phyloP scores from a whole-genome alignment of 2,329 filamentous ascomycete species.

The Ophiostoma himal-ulmi region DNA sequence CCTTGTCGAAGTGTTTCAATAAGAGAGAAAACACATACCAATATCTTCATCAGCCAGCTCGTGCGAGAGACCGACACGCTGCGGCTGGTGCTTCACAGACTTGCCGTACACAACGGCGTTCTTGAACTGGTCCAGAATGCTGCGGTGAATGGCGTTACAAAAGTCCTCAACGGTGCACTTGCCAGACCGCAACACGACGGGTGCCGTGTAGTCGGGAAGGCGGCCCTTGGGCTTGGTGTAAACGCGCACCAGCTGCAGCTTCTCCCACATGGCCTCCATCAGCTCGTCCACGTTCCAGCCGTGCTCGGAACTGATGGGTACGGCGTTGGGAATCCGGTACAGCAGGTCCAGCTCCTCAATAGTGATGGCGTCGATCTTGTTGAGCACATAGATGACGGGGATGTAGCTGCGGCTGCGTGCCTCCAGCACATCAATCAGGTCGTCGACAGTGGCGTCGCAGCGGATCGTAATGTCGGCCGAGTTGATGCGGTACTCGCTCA shows the following conservation, averaged over 20 bases:
- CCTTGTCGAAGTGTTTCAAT: no score
- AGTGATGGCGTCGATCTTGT: conserved; percentile 97
- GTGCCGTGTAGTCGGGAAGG: conserved; percentile 83
- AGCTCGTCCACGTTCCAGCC: conserved; percentile 98
- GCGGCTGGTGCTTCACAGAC: conserved; percentile 97
- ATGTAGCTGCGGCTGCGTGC: conserved; percentile 94
- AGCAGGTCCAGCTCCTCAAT: conserved; percentile 96
- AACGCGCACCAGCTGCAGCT: conserved; percentile 80
- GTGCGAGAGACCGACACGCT: conserved; percentile 84
- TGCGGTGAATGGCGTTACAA: conserved; percentile 95
- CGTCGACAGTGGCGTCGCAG: conserved; percentile 95
- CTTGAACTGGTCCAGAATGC: conserved; percentile 92
- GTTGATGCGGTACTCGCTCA: conserved; percentile 93
- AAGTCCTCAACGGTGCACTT: conserved; percentile 95
- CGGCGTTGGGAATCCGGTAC: conserved; percentile 94
- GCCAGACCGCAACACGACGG: conserved; percentile 78
- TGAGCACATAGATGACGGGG: conserved; percentile 96
- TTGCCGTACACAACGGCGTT: conserved; percentile 93
- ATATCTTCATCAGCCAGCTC: conserved; percentile 96
- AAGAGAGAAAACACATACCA: conserved; percentile 33
- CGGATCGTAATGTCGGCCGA: conserved; percentile 96
- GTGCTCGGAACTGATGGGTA: conserved; percentile 93
- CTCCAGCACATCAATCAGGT: conserved; percentile 92
- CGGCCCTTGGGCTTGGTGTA: conserved; percentile 98
- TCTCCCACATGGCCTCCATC: conserved; percentile 96